phyloP scores from a whole-genome alignment of 139 green algal species.

The Auxenochlorella pyrenoidosa region DNA sequence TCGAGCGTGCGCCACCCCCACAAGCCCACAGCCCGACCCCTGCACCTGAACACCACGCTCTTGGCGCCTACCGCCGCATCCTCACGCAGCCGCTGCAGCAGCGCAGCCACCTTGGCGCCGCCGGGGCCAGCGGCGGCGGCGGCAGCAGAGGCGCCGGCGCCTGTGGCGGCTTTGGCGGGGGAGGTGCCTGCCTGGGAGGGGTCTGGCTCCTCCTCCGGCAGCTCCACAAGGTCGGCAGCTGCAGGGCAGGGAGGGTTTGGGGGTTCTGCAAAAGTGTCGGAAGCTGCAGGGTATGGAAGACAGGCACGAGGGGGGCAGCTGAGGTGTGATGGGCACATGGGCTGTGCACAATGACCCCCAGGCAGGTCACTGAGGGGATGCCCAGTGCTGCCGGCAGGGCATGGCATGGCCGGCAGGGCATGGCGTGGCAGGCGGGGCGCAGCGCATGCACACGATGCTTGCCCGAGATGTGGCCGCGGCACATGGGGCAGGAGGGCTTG shows the following conservation, averaged over 20 bases:
- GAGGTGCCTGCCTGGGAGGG: background rate
- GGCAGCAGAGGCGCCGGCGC: background rate
- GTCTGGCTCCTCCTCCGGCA: slow-evolving; percentile 23
- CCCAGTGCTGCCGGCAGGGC: too few species aligned
- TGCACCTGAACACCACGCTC: slow-evolving; percentile 84
- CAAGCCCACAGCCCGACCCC: background rate
- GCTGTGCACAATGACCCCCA: too few species aligned
- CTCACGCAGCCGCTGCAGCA: slow-evolving; percentile 49
- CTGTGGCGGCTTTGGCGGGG: background rate
- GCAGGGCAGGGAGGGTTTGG: background rate
- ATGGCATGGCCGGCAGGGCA: background rate
- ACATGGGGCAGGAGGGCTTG: slow-evolving; percentile 65
- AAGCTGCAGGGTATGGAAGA: background rate
- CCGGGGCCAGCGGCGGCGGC: background rate
- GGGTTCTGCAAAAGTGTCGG: too few species aligned
- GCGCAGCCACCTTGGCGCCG: slow-evolving; percentile 56
- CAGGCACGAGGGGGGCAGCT: background rate
- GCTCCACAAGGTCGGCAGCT: slow-evolving; percentile 40
- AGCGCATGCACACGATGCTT: too few species aligned
- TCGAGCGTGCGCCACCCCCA: too few species aligned
- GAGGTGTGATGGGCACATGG: background rate
- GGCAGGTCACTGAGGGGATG: too few species aligned
- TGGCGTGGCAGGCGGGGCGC: background rate
- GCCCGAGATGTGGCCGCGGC: slow-evolving; percentile 40
- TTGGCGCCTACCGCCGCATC: slow-evolving; percentile 57